phyloP scores from a whole-genome alignment of 331 rosid genomes.

The Erythrophleum ivorense region DNA sequence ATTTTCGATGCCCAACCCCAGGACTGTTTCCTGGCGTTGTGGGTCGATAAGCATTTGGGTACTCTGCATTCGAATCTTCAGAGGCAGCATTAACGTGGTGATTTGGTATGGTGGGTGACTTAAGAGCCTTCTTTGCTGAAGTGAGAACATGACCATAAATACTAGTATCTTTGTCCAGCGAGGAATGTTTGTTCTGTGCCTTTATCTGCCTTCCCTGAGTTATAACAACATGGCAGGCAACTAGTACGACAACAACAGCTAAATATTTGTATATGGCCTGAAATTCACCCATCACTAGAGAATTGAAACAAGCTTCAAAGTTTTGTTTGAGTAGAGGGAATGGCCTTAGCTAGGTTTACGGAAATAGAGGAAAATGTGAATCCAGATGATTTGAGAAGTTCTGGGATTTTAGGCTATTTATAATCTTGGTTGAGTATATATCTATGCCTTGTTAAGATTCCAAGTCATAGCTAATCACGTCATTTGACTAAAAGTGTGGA shows the following conservation, averaged over 20 bases:
- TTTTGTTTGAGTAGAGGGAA: background rate
- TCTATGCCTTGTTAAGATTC: background rate
- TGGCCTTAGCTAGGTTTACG: background rate
- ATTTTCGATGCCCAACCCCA: background rate
- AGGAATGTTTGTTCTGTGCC: conserved; percentile 28
- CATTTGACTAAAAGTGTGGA: background rate
- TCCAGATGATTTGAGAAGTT: background rate
- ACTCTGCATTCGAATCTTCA: background rate
- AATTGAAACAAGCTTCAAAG: background rate
- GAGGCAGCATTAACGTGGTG: background rate
- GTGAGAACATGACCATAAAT: background rate
- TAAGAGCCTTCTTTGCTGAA: background rate
- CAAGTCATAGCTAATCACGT: background rate
- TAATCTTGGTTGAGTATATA: background rate
- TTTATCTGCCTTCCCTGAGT: conserved; percentile 44
- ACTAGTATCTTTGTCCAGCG: background rate
- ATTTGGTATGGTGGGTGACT: background rate
- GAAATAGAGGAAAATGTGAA: background rate
- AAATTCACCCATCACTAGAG: conserved; percentile 36
- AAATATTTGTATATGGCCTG: conserved; percentile 6
- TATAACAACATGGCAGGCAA: conserved; percentile 26
- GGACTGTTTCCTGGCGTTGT: conserved; percentile 10
- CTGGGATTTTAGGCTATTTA: background rate
- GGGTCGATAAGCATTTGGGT: conserved; percentile 1
- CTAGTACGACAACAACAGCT: conserved; percentile 28